Conservation (phyloP, 441 rosid genomes). For the Adansonia madagascariensis region DNA sequence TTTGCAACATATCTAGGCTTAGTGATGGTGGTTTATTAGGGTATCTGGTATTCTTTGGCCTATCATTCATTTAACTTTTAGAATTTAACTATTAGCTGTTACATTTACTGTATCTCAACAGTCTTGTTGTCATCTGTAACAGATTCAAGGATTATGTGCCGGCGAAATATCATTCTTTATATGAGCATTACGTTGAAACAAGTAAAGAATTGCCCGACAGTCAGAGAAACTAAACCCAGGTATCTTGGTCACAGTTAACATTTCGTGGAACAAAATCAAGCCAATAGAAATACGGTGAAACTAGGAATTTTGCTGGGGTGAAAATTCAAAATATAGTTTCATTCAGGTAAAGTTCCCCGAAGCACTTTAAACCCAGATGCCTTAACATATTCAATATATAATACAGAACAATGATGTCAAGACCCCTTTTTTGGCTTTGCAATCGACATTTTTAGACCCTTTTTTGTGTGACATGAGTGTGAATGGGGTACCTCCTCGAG, state of each 20-base stretch:
- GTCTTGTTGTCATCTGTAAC: slow-evolving; percentile 33
- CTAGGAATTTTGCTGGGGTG: background rate
- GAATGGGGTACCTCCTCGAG: no score
- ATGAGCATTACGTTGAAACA: slow-evolving; percentile 66
- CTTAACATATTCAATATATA: background rate
- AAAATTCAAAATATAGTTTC: background rate
- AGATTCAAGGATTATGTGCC: slow-evolving; percentile 91
- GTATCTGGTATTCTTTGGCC: background rate
- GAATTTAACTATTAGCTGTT: background rate
- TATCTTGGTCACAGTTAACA: background rate
- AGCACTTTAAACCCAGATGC: background rate
- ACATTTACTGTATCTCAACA: slow-evolving; percentile 19
- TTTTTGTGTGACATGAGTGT: no score
- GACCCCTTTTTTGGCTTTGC: background rate
- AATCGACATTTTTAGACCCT: background rate
- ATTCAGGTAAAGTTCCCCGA: no score
- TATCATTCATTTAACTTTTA: background rate
- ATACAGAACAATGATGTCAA: no score
- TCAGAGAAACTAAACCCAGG: slow-evolving; percentile 35
- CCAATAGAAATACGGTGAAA: background rate
- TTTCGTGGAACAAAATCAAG: background rate
- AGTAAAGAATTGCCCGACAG: slow-evolving; percentile 34
- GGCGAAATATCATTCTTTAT: slow-evolving; percentile 58
- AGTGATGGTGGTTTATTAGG: background rate
- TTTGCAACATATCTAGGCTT: background rate